Conservation (phyloP, 306 rosid genomes). For the Dalbergia cultrata region DNA sequence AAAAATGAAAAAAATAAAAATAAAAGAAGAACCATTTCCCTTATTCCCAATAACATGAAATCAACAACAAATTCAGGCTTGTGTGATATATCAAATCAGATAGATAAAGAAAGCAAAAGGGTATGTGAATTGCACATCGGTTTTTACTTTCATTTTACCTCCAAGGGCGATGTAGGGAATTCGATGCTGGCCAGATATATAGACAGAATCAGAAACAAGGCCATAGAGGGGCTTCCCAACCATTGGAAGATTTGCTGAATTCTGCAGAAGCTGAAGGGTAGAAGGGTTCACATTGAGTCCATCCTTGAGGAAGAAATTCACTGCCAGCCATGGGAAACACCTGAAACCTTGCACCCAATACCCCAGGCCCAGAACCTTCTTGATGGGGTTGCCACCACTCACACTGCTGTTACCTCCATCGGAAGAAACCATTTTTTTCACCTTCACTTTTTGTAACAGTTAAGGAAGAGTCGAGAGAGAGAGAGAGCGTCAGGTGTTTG, state of each 20-base stretch:
- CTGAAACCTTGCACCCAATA: conserved; percentile 93
- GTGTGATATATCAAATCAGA: too few species aligned
- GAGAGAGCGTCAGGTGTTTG: not conserved
- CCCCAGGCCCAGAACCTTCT: conserved; percentile 74
- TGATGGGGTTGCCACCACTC: conserved; percentile 47
- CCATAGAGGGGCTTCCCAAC: conserved; percentile 91
- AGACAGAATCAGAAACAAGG: conserved; percentile 78
- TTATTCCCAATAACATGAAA: conserved; percentile 25
- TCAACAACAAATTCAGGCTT: conserved; percentile 10
- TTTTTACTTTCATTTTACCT: conserved; percentile 51
- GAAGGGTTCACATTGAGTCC: conserved; percentile 79
- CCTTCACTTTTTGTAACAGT: conserved; percentile 17
- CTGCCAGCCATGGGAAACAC: conserved; percentile 90
- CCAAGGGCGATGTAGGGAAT: conserved; percentile 90
- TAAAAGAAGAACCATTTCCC: not conserved
- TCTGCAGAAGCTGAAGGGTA: conserved; percentile 84
- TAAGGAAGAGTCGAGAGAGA: not conserved
- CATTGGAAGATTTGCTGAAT: conserved; percentile 91
- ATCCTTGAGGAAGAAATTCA: conserved; percentile 88
- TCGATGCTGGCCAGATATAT: conserved; percentile 81
- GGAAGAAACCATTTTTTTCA: conserved; percentile 49
- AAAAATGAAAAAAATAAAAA: conserved; percentile 1
- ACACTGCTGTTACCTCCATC: not conserved
- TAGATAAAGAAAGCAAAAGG: conserved; percentile 21
- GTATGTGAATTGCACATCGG: not conserved